Evolutionary conservation across 352 stramenopile species (phyloP), one percentile per base, ranked within the genome.

Genomic region (Pythium rishiriense): DNA sequence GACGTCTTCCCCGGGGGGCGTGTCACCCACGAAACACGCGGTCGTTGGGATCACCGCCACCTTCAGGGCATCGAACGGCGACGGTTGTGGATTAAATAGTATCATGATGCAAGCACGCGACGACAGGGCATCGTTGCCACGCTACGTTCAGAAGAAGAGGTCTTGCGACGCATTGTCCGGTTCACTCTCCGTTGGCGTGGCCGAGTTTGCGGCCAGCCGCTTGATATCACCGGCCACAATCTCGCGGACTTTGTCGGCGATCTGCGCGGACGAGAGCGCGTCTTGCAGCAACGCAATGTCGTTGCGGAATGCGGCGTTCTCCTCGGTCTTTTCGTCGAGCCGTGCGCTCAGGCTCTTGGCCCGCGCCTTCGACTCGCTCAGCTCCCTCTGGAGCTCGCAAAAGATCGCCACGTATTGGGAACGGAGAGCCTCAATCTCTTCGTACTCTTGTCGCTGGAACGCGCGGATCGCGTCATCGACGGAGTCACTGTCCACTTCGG

Each of bases 321-420:
- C 68, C 47, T 87, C 79, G 6, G 71, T 72, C 45, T 79, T 84
- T 46, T 87, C 76, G 29, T 89, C 70, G n/a, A 90, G 69, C 17
- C 77, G 74, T 46, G 79, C 77, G 25, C 66, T 74, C 28, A 92
- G 65, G n/a, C 58, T 71, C 26, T 68, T 53, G 14, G 83, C 60
- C n/a, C 81, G 79, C 14, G 79, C 64, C 66, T 89, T 89, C 62
- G 75, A 80, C 45, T 78, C 76, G 48, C 76, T 67, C 59, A 92
- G 58, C 58, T 88, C 79, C 15, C 70, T 72, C 50, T 92, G 83
- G 39, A 92, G 42, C 3, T 75, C 79, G 31, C 79, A 83, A 55
- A 92, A 88, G 69, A 92, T 86, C 35, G 78, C 64, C 9, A 85
- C 76, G 39, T 92, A 92, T 52, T 78, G 79, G 21, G 74, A 58